Conservation (phyloP, 139 green algal species). For the Coccomyxa sp. region DNA sequence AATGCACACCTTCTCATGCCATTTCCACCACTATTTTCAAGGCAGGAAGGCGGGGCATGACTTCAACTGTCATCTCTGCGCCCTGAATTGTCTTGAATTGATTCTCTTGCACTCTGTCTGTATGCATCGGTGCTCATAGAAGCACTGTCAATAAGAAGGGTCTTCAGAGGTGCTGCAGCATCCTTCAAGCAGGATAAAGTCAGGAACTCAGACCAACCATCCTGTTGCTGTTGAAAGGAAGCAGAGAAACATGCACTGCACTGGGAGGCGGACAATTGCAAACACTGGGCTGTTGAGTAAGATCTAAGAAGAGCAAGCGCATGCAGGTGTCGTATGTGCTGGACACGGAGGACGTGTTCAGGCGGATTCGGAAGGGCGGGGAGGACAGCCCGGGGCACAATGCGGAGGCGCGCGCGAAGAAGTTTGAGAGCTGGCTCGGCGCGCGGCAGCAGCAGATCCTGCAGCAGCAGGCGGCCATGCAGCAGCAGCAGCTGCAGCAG, state of each 20-base stretch:
- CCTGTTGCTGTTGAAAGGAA: too few relatives aligned
- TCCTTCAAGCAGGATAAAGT: too few relatives aligned
- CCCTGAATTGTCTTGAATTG: slow-evolving; percentile 8
- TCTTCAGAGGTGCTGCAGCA: too few relatives aligned
- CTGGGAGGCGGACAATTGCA: not conserved
- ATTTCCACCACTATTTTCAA: not conserved
- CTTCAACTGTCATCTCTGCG: not conserved
- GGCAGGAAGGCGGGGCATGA: not conserved
- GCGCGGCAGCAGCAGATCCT: too few relatives aligned
- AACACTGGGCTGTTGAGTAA: not conserved
- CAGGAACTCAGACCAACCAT: too few relatives aligned
- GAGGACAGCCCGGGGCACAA: too few relatives aligned
- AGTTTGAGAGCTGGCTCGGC: too few relatives aligned
- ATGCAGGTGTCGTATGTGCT: slow-evolving; percentile 86
- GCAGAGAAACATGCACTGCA: not conserved
- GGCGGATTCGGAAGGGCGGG: not conserved
- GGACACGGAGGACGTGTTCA: slow-evolving; percentile 90
- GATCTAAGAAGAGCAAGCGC: not conserved
- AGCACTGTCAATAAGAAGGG: too few relatives aligned
- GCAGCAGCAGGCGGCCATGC: too few relatives aligned
- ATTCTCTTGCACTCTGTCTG: slow-evolving; percentile 15
- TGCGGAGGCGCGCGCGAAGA: too few relatives aligned
- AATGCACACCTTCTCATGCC: not conserved
- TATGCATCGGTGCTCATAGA: not conserved
- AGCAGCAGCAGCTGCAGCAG: too few relatives aligned